Evolutionary conservation across 2,329 filamentous ascomycete species (phyloP), one percentile per base, ranked within the genome.

Genomic region (Chaetomium globosum): DNA sequence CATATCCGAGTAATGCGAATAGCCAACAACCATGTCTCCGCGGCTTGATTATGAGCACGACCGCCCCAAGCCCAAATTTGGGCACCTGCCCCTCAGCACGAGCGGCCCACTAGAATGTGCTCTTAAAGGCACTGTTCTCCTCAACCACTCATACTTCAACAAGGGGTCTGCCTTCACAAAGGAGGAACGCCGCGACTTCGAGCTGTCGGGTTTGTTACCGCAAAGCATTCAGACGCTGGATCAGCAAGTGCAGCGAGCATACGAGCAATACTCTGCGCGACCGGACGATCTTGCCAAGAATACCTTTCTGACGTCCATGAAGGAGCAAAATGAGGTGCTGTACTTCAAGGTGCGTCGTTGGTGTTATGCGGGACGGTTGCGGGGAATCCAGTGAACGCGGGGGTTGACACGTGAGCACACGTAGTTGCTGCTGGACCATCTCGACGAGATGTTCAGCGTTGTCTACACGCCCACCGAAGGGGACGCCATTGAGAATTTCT

Each of bases 401-500:
- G 16, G 12, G 54, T 48, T 67, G 23, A 33, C 23, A 21, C 10
- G 36, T 28, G 19, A 16, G 28, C 26, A 26, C 26, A 26, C 26
- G 26, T 66, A 92, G 85, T 82, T 96, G 10, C 82, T 95, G 8
- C 84, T 91, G 74, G 86, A 90, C 4, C 89, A 96, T 71, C 78
- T 96, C 23, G 88, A 90, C 68, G 92, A 96, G 74, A 95, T 96
- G 90, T 93, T 96, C 73, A 87, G 89, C 49, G 81, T 96, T n/a
- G 91, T 96, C 31, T 97, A 96, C 74, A 96, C 93, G 0, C 93
- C 93, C 0, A 96, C 93, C 0, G 92, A 96, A 77, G 92, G 91
- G 9, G 91, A 96, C 49, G 93, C 93, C 0, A 96, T 96, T 59
- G 86, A 91, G 70, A 90, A 93, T 68, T 96, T 91, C 74, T 95